Evolutionary conservation across 495 filamentous ascomycete genomes (phyloP), one percentile per base, ranked within the genome.

Genomic region (Penicillium daleae): DNA sequence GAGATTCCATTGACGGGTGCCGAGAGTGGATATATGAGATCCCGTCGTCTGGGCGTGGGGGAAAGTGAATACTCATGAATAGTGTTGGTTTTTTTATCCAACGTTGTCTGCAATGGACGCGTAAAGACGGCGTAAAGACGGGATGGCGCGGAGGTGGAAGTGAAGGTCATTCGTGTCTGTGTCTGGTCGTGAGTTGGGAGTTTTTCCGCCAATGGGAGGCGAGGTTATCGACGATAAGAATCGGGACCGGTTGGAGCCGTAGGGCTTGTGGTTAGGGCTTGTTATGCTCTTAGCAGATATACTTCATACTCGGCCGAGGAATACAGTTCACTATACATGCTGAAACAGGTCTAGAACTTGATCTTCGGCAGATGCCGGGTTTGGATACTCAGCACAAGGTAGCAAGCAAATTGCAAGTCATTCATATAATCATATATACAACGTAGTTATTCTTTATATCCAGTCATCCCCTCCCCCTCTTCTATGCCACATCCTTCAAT

Each of bases 401-500:
- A 19, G 0, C 17, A 6, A 21, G 39, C 17, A 56, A 24, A n/a
- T 9, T 0, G 6, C 2, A 17, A 31, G 29, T 31, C 3, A n/a
- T 26, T 17, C 9, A 37, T 27, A 19, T 39, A 44, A 59, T 49
- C 19, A 24, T 24, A 39, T 55, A 27, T 59, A 59, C 46, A 52
- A 42, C 53, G 27, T 59, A 24, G 54, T 54, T 42, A 44, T 35
- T 46, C 46, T 46, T 54, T 50, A 17, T 52, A 26, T 10, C 17
- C 22, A 55, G 51, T 35, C 4, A 40, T 9, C 24, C 29, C 27
- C 4, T 13, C 32, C 40, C 40, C 58, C 44, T 48, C 57, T 7
- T 33, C 63, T 67, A 78, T 52, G 71, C 76, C 62, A 73, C 67
- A 68, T 81, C 78, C 35, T 74, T 73, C 60, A 81, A 66, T 4